Percentiles rank a stretch among this genome's conserved stretches.
Conservation (phyloP, 2,329 filamentous ascomycete species). For the Nigrospora oryzae region DNA sequence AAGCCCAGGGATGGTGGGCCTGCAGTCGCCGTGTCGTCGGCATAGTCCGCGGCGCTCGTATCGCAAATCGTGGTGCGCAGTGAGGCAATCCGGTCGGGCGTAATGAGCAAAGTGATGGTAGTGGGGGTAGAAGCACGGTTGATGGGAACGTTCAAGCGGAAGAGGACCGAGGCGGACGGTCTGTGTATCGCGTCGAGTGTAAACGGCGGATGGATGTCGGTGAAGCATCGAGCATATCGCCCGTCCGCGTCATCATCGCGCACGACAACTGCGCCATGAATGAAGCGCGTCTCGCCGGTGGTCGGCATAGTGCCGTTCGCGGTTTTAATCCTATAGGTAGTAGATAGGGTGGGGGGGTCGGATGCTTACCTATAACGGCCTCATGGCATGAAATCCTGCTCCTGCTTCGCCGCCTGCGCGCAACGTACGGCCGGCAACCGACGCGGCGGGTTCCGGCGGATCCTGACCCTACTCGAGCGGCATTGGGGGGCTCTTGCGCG, state of each 20-base stretch:
- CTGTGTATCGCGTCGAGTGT: background rate
- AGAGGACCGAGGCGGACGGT: background rate
- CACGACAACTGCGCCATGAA: background rate
- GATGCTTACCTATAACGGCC: background rate
- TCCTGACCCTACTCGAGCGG: conserved; percentile 1
- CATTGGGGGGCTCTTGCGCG: background rate
- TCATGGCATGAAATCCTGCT: background rate
- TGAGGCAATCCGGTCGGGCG: background rate
- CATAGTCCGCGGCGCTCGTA: background rate
- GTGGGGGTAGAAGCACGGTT: background rate
- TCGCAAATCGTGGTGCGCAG: background rate
- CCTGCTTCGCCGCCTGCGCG: background rate
- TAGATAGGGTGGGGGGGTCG: background rate
- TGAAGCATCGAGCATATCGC: background rate
- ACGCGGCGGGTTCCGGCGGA: conserved; percentile 1
- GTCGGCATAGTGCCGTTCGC: background rate
- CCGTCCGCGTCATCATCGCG: background rate
- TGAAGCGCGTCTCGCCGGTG: background rate
- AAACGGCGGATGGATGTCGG: background rate
- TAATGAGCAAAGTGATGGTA: background rate
- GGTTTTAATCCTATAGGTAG: background rate
- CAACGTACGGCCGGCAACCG: background rate
- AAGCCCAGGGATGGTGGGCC: background rate
- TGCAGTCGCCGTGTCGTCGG: too few species aligned
- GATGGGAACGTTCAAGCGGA: background rate